A percentile compares a stretch with the other conserved stretches of the same genome.
phyloP scores from a whole-genome alignment of 2,329 filamentous ascomycete genomes.

The Stachybotrys chlorohalonatus region DNA sequence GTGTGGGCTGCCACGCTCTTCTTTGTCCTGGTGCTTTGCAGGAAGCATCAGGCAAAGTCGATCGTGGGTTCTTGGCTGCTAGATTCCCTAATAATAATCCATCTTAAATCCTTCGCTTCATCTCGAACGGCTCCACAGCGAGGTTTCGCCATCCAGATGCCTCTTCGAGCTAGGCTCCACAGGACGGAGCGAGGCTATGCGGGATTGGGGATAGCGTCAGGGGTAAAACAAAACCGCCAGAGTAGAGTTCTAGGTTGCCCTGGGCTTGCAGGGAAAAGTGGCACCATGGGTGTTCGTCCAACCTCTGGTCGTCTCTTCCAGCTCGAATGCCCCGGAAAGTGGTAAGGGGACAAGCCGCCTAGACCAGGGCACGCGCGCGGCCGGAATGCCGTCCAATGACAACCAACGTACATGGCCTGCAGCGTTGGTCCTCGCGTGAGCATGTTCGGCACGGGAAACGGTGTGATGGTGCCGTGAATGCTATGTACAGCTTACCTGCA shows the following conservation, averaged over 20 bases:
- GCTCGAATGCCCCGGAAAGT: too few relatives aligned
- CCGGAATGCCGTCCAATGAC: too few relatives aligned
- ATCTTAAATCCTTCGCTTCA: background rate
- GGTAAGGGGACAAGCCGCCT: too few relatives aligned
- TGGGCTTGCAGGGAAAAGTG: background rate
- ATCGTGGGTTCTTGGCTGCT: background rate
- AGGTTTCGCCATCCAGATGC: background rate
- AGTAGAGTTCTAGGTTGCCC: background rate
- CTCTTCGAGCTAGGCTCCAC: background rate
- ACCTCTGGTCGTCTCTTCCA: background rate
- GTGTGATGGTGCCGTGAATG: too few relatives aligned
- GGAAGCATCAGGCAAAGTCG: background rate
- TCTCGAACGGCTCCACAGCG: background rate
- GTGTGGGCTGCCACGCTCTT: background rate
- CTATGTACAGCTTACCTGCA: background rate
- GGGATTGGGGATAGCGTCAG: slow-evolving; percentile 9
- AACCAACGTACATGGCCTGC: too few relatives aligned
- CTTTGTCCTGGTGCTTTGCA: background rate
- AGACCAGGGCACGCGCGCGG: too few relatives aligned
- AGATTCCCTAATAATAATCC: background rate
- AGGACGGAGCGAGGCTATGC: slow-evolving; percentile 3
- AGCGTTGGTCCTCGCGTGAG: too few relatives aligned
- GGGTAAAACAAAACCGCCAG: slow-evolving; percentile 4
- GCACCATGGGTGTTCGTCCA: background rate
- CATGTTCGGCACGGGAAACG: too few relatives aligned